A percentile compares a stretch with the other conserved stretches of the same genome.
Conservation (phyloP, 2,329 filamentous ascomycete genomes). For the Beauveria medogensis region DNA sequence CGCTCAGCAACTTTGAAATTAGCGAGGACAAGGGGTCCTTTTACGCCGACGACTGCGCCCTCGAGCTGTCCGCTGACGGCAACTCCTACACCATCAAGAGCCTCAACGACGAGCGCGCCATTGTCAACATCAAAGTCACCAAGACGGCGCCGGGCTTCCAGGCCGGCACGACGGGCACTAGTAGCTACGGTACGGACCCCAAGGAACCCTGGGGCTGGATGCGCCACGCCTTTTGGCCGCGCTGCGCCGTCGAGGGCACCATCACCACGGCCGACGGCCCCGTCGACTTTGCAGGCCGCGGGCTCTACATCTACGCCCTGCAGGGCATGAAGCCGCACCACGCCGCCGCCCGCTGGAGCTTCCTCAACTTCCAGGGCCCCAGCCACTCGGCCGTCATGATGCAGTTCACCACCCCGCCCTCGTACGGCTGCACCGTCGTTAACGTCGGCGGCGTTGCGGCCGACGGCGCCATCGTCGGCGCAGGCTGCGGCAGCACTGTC, state of each 20-base stretch:
- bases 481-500: conserved; percentile 55
- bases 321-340: conserved; percentile 99
- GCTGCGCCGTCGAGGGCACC: conserved; percentile 71
- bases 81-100: conserved; percentile 84
- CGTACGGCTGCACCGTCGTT: conserved; percentile 80
- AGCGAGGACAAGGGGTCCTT: conserved; percentile 77
- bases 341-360: conserved; percentile 87
- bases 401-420: conserved; percentile 91
- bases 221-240: conserved; percentile 90
- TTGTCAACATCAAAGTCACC: conserved; percentile 81
- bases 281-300: conserved; percentile 73
- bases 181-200: conserved; percentile 78
- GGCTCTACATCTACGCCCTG: conserved; percentile 73
- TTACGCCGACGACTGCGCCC: conserved; percentile 74
- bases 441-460: conserved; percentile 75
- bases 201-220: conserved; percentile 84
- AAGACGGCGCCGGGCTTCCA: conserved; percentile 73
- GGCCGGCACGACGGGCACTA: conserved; percentile 75
- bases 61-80: conserved; percentile 81
- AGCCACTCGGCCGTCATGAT: conserved; percentile 85
- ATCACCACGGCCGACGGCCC: conserved; percentile 69
- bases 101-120: conserved; percentile 66
- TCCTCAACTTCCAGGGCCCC: conserved; percentile 81
- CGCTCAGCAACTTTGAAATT: conserved; percentile 71
- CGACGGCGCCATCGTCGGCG: conserved; percentile 71